phyloP scores from a whole-genome alignment of 140 eudicot species.

The Ambrosia hybrid region DNA sequence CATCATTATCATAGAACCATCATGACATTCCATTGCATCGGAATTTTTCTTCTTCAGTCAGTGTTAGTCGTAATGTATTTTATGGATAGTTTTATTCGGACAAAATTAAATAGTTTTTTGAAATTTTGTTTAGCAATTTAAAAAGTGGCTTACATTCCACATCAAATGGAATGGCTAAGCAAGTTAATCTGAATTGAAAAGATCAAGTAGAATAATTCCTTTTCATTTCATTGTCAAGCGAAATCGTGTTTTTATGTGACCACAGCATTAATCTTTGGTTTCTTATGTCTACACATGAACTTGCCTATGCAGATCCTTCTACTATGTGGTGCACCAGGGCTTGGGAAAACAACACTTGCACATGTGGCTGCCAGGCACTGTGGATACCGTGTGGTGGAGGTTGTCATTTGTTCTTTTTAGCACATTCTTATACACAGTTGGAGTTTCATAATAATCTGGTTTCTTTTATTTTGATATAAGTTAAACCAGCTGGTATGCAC shows the following conservation, averaged over 20 bases:
- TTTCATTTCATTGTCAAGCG: slow-evolving; percentile 6
- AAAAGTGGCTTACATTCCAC: slow-evolving; percentile 11
- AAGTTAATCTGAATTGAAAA: slow-evolving; percentile 9
- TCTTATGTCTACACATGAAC: slow-evolving; percentile 4
- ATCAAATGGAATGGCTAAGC: slow-evolving; percentile 14
- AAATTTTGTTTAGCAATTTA: slow-evolving; percentile 1
- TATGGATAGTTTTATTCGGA: no score
- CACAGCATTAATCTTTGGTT: background rate
- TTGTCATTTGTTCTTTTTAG: slow-evolving; percentile 24
- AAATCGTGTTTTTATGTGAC: background rate
- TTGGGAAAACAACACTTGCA: slow-evolving; percentile 98
- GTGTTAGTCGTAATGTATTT: no score
- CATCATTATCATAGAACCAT: no score
- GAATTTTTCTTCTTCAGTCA: no score
- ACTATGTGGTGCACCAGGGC: slow-evolving; percentile 98
- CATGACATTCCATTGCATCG: no score
- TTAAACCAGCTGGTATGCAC: slow-evolving; percentile 16
- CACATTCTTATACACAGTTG: slow-evolving; percentile 6
- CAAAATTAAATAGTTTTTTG: background rate
- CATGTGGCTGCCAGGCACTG: slow-evolving; percentile 96
- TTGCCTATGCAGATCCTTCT: slow-evolving; percentile 66
- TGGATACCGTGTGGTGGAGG: slow-evolving; percentile 98
- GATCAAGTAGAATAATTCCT: background rate
- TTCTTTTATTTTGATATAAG: background rate
- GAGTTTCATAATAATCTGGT: slow-evolving; percentile 4